A percentile compares a stretch with the other conserved stretches of the same genome.
Evolutionary conservation across 2,329 filamentous ascomycete genomes (phyloP).

Genomic region (Diaporthe nobilis): DNA sequence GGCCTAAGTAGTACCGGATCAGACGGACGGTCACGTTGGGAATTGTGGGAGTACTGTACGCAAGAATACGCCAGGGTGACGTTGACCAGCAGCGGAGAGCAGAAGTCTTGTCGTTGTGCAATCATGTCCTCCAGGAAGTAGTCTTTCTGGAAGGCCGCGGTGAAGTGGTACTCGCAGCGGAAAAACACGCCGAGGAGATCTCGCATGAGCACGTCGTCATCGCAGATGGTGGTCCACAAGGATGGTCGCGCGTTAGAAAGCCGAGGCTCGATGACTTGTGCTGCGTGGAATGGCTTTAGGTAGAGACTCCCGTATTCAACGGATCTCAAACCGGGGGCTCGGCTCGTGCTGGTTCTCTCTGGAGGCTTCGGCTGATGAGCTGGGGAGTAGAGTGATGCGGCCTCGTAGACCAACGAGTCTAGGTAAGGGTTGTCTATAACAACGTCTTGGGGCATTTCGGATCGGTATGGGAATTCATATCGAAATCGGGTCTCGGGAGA

Average conservation of each 20-base stretch:
- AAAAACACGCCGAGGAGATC: conserved; percentile 3
- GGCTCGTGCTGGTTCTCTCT: not conserved
- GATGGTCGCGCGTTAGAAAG: not conserved
- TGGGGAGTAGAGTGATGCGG: conserved; percentile 1
- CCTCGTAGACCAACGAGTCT: conserved; percentile 3
- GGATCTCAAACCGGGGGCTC: not conserved
- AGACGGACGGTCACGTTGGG: not conserved
- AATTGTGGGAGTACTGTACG: not conserved
- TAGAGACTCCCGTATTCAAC: not conserved
- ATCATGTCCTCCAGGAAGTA: not conserved
- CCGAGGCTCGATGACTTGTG: not conserved
- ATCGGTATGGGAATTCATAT: not conserved
- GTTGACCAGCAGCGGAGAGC: not conserved
- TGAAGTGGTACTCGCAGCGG: conserved; percentile 15
- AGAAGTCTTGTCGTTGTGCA: not conserved
- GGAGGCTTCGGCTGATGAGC: not conserved
- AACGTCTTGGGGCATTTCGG: not conserved
- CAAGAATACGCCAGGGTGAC: conserved; percentile 18
- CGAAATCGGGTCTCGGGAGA: not conserved
- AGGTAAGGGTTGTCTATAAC: not conserved
- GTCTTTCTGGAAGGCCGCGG: conserved; percentile 5
- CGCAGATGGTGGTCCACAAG: conserved; percentile 5
- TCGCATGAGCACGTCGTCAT: conserved; percentile 28
- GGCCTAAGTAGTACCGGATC: not conserved
- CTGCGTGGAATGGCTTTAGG: not conserved